Evolutionary conservation across 345 rosid genomes (phyloP).

Genomic region (Camelina sativa): DNA sequence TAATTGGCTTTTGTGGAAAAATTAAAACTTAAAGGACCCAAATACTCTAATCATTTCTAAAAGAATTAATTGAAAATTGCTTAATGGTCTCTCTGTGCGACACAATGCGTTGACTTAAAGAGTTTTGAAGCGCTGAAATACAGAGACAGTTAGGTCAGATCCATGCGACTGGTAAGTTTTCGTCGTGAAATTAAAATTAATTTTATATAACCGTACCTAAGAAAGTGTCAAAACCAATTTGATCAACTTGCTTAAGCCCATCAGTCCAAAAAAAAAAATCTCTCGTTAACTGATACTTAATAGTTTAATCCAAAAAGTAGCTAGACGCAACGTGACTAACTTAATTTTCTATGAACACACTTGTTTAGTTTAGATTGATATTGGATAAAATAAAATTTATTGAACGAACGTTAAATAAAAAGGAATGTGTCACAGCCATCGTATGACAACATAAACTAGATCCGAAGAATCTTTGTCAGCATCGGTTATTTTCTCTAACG

Average conservation of each 20-base stretch:
- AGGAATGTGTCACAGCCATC: slow-evolving; percentile 25
- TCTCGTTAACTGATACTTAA: slow-evolving; percentile 1
- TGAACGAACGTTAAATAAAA: neutral
- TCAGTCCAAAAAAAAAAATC: neutral
- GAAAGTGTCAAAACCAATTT: slow-evolving; percentile 31
- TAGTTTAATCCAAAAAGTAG: slow-evolving; percentile 16
- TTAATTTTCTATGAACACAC: slow-evolving; percentile 14
- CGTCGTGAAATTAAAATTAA: neutral
- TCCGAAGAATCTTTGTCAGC: slow-evolving; percentile 37
- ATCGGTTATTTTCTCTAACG: slow-evolving; percentile 18
- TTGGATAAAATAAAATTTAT: slow-evolving; percentile 2
- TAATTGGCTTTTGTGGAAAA: neutral
- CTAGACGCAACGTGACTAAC: neutral
- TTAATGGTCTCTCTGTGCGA: slow-evolving; percentile 26
- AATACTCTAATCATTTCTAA: slow-evolving; percentile 6
- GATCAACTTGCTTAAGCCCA: slow-evolving; percentile 35
- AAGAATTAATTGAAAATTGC: slow-evolving; percentile 1
- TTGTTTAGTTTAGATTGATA: slow-evolving; percentile 6
- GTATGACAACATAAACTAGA: slow-evolving; percentile 29
- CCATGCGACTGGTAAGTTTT: slow-evolving; percentile 23
- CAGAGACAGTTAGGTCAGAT: slow-evolving; percentile 43
- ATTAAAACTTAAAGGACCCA: neutral
- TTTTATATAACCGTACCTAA: slow-evolving; percentile 21
- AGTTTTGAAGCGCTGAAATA: slow-evolving; percentile 31
- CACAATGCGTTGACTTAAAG: slow-evolving; percentile 39